These are phyloP conservation scores for Ophiostoma pallidulum DNA, from an alignment of 2,329 filamentous ascomycete species.

Conservation along the genomic window DNA sequence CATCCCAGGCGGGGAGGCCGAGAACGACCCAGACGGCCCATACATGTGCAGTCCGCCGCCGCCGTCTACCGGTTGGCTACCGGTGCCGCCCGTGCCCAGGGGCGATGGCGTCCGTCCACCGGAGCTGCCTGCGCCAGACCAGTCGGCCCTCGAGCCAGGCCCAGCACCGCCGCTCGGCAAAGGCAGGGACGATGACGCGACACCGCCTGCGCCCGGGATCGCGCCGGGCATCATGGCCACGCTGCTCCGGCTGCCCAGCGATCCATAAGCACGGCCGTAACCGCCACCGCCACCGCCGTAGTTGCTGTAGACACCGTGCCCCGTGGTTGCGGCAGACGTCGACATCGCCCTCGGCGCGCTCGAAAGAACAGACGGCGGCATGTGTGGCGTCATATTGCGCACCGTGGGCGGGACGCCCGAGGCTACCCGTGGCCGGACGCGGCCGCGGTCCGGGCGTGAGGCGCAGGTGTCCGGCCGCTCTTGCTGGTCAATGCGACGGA, in stretches of 20 bases:
- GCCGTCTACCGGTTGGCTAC: not conserved
- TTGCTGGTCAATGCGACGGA: slow-evolving; percentile 10
- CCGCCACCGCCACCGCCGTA: not conserved
- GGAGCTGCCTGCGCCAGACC: not conserved
- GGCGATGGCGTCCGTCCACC: not conserved
- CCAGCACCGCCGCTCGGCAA: not conserved
- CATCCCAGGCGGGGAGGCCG: too few relatives aligned
- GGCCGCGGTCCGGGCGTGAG: slow-evolving; percentile 3
- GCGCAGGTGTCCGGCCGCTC: slow-evolving; percentile 2
- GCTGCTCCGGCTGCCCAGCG: not conserved
- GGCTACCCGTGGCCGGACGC: not conserved
- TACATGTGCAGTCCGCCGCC: not conserved
- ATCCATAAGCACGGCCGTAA: not conserved
- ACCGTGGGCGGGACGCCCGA: not conserved
- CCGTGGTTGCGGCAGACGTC: not conserved
- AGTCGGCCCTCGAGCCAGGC: not conserved
- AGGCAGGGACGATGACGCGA: not conserved
- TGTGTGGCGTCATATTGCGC: not conserved
- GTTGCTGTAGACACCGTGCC: not conserved
- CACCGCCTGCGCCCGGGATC: not conserved
- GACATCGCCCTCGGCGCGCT: not conserved
- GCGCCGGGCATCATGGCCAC: slow-evolving; percentile 1
- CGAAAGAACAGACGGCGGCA: not conserved
- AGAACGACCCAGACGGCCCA: not conserved
- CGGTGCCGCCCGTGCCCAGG: not conserved